Conservation (phyloP, 345 rosid species). For the Salix purpurea region DNA sequence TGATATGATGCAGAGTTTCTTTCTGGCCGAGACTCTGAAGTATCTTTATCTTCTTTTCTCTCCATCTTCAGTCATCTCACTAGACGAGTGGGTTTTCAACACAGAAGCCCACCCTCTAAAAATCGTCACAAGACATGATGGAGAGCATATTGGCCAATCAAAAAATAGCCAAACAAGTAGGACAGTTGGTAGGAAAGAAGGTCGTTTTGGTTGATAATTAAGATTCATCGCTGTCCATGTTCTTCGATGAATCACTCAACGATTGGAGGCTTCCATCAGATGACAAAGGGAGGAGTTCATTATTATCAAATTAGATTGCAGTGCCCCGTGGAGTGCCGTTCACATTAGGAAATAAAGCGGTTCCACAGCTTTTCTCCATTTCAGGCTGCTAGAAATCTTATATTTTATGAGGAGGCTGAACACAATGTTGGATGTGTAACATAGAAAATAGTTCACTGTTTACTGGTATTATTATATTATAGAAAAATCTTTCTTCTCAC, state of each 20-base stretch:
- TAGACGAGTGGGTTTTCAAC: constrained; percentile 98
- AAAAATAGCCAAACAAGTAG: constrained; percentile 1
- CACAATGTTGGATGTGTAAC: neutral
- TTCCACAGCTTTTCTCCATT: neutral
- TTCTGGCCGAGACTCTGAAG: constrained; percentile 91
- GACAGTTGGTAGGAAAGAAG: constrained; percentile 14
- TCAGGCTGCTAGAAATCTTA: neutral
- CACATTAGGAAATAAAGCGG: neutral
- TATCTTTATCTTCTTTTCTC: constrained; percentile 89
- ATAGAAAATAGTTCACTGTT: neutral
- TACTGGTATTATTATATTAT: neutral
- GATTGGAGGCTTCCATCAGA: neutral
- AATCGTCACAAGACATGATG: constrained; percentile 35
- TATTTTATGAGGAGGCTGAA: neutral
- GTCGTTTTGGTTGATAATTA: constrained; percentile 12
- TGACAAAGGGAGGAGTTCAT: neutral
- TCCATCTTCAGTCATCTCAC: constrained; percentile 67
- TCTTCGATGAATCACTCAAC: neutral
- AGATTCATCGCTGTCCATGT: neutral
- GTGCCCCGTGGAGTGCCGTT: neutral
- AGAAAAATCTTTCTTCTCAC: neutral
- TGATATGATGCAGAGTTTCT: constrained; percentile 97
- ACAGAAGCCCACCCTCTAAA: constrained; percentile 92
- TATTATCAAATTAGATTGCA: neutral
- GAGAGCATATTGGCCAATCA: neutral